phyloP scores from a whole-genome alignment of 116 monocot genomes.

The Trichopus zeylanicus region DNA sequence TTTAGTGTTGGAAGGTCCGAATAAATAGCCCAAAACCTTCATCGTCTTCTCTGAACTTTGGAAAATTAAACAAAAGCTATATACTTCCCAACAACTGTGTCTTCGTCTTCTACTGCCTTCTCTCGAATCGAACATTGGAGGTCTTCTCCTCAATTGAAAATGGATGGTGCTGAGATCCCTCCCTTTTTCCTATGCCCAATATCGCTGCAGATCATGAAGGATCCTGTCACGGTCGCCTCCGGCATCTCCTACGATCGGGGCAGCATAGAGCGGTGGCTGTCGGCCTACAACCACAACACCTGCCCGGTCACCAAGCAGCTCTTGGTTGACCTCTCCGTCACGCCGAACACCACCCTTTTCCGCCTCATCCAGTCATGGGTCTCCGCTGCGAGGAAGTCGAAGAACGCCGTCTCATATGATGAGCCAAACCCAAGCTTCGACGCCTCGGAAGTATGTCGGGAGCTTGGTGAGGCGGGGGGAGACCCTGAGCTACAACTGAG shows the following conservation, averaged over 20 bases:
- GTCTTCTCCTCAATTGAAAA: background rate
- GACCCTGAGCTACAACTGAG: conserved; percentile 6
- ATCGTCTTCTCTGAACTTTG: no score
- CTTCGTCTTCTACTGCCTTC: background rate
- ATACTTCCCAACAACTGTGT: no score
- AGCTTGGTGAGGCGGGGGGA: background rate
- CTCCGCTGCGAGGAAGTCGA: background rate
- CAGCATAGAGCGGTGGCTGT: conserved; percentile 21
- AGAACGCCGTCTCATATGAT: background rate
- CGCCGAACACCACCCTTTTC: conserved; percentile 35
- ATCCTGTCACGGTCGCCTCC: conserved; percentile 21
- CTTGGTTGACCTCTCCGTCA: conserved; percentile 17
- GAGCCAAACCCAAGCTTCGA: background rate
- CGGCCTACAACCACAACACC: conserved; percentile 11
- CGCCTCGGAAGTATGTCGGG: conserved; percentile 5
- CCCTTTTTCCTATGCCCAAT: conserved; percentile 28
- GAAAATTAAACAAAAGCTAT: no score
- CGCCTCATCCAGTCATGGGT: conserved; percentile 35
- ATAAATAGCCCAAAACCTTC: no score
- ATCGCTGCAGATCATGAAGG: conserved; percentile 28
- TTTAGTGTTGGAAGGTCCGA: no score
- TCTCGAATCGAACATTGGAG: background rate
- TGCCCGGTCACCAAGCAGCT: conserved; percentile 38
- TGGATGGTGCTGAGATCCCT: conserved; percentile 11
- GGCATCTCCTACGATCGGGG: conserved; percentile 24